phyloP scores from a whole-genome alignment of 495 filamentous ascomycete species.

The Annulohypoxylon nitens region DNA sequence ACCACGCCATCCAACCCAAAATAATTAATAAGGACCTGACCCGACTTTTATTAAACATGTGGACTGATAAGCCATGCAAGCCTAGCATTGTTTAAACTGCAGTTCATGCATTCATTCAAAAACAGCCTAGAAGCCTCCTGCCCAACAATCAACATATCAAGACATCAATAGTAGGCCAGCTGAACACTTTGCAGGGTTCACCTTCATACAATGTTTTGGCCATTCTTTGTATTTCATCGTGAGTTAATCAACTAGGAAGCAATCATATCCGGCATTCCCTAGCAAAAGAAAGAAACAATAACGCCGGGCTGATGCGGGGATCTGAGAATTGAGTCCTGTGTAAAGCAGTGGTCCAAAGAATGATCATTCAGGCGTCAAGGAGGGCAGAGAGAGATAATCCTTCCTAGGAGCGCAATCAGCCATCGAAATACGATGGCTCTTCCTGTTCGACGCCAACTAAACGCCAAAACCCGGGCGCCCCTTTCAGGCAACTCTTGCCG shows the following conservation, averaged over 20 bases:
- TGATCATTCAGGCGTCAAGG: constrained; percentile 15
- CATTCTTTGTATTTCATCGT: constrained; percentile 14
- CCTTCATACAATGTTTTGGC: constrained; percentile 1
- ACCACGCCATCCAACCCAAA: constrained; percentile 1
- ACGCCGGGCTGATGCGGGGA: constrained; percentile 32
- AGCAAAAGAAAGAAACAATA: constrained; percentile 29
- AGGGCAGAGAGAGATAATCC: not conserved
- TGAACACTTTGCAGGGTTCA: constrained; percentile 5
- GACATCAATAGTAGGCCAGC: not conserved
- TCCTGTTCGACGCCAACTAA: constrained; percentile 37
- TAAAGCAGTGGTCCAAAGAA: constrained; percentile 21
- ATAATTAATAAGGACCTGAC: constrained; percentile 2
- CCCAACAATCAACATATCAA: not conserved
- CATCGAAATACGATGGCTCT: constrained; percentile 21
- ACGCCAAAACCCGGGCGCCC: constrained; percentile 34
- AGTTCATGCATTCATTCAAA: constrained; percentile 16
- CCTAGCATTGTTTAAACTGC: not conserved
- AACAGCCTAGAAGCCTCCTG: constrained; percentile 5
- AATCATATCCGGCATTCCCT: constrained; percentile 29
- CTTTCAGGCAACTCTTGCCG: constrained; percentile 20
- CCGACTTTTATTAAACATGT: constrained; percentile 11
- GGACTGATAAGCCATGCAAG: not conserved
- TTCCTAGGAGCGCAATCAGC: constrained; percentile 7
- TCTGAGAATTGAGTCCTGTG: constrained; percentile 18
- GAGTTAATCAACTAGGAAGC: constrained; percentile 17